Conservation (phyloP, 768 basidiomycete genomes). For the Xerocomellus intermedius region DNA sequence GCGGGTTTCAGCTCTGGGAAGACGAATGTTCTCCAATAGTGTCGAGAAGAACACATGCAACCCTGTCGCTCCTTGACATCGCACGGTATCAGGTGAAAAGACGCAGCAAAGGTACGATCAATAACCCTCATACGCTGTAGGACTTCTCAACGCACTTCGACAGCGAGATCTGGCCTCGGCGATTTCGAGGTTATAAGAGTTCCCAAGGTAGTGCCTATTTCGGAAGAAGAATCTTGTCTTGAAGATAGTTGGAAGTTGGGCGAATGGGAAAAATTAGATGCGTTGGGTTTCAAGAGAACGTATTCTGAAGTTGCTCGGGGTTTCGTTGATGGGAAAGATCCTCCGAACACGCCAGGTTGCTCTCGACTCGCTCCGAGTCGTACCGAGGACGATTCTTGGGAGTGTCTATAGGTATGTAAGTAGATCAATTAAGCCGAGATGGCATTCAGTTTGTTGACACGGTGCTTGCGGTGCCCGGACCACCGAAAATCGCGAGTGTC, state of each 20-base stretch:
- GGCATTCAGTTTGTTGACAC: no score
- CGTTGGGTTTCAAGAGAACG: constrained; percentile 8
- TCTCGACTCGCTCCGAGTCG: background rate
- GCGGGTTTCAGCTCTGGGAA: background rate
- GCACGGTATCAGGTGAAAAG: constrained; percentile 2
- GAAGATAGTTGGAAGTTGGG: constrained; percentile 2
- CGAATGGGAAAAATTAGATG: constrained; percentile 27
- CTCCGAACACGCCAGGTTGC: background rate
- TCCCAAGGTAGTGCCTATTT: constrained; percentile 18
- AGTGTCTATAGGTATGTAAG: constrained; percentile 6
- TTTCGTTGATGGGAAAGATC: background rate
- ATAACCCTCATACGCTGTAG: background rate
- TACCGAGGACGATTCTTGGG: constrained; percentile 17
- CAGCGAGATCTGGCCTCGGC: constrained; percentile 12
- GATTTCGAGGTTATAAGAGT: constrained; percentile 26
- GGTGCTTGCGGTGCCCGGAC: no score
- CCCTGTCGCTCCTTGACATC: constrained; percentile 10
- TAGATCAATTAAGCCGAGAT: background rate
- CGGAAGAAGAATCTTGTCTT: constrained; percentile 4
- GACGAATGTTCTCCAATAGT: background rate
- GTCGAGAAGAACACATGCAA: background rate
- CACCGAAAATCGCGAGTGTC: no score
- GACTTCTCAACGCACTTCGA: background rate
- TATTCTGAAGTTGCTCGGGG: constrained; percentile 27
- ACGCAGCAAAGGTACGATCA: constrained; percentile 13